These are phyloP conservation scores for Amanita thiersii DNA, from an alignment of 768 basidiomycete genomes.

Conservation along the genomic window DNA sequence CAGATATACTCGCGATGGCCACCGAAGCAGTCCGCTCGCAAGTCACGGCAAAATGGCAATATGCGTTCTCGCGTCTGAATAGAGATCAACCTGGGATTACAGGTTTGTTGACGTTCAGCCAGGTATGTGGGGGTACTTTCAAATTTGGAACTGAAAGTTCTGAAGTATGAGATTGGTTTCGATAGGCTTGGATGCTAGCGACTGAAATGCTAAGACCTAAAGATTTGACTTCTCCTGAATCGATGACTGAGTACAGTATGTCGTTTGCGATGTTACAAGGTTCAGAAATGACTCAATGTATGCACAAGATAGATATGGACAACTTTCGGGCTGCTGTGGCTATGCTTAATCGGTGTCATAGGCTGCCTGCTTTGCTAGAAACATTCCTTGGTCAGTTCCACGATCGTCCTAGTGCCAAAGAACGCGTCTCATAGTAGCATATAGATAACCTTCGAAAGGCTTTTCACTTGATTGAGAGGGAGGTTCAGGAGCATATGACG, in stretches of 20 bases:
- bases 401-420: background rate
- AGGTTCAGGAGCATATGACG: conserved; percentile 49
- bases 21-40: conserved; percentile 57
- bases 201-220: conserved; percentile 7
- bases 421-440: background rate
- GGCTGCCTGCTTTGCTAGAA: conserved; percentile 59
- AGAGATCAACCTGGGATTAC: conserved; percentile 50
- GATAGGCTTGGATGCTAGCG: conserved; percentile 5
- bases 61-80: conserved; percentile 59
- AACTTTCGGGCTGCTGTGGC: conserved; percentile 49
- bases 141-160: background rate
- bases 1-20: conserved; percentile 46
- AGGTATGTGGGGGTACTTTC: conserved; percentile 28
- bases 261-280: conserved; percentile 3
- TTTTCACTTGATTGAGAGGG: conserved; percentile 50
- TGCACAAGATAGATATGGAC: conserved; percentile 28
- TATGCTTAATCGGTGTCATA: conserved; percentile 46
- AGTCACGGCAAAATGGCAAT: conserved; percentile 65
- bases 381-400: conserved; percentile 54
- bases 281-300: conserved; percentile 15
- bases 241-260: background rate
- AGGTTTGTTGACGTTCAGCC: conserved; percentile 56
- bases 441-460: conserved; percentile 57
- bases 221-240: conserved; percentile 1
- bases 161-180: conserved; percentile 13